A percentile compares a stretch with the other conserved stretches of the same genome.
Evolutionary conservation across 805 yeast genomes (phyloP).

Genomic region (Ogataea nitratoaversa): DNA sequence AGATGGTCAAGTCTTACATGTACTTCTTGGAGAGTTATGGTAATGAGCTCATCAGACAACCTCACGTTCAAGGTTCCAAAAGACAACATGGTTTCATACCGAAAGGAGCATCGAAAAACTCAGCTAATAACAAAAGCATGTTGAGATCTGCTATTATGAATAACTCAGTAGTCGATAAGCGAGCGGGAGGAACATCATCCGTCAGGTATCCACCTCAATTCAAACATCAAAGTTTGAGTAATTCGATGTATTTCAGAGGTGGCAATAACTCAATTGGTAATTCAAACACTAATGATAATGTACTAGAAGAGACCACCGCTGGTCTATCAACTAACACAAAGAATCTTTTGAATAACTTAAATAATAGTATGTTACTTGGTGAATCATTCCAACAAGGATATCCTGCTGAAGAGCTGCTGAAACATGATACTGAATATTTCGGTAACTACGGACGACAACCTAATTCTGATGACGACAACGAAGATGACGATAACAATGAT

Average conservation of each 20-base stretch:
- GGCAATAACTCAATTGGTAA: slow-evolving; percentile 1
- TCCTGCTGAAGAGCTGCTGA: slow-evolving; percentile 25
- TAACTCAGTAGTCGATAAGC: slow-evolving; percentile 15
- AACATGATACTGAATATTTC: slow-evolving; percentile 9
- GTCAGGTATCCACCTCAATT: slow-evolving; percentile 22
- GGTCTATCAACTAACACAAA: slow-evolving; percentile 23
- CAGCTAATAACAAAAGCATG: slow-evolving; percentile 12
- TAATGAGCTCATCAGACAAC: slow-evolving; percentile 31
- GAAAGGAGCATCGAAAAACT: slow-evolving; percentile 1
- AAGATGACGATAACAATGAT: slow-evolving; percentile 33
- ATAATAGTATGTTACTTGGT: slow-evolving; percentile 35
- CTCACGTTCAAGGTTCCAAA: neutral
- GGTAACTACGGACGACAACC: slow-evolving; percentile 2
- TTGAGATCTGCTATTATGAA: slow-evolving; percentile 23
- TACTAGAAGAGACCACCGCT: slow-evolving; percentile 29
- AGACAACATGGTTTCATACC: slow-evolving; percentile 1
- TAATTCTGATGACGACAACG: slow-evolving; percentile 17
- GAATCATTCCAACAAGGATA: slow-evolving; percentile 39
- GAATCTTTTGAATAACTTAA: slow-evolving; percentile 21
- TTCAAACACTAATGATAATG: slow-evolving; percentile 7
- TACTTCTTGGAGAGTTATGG: slow-evolving; percentile 85
- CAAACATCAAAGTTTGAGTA: slow-evolving; percentile 10
- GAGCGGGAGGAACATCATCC: slow-evolving; percentile 10
- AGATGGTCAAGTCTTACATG: slow-evolving; percentile 88
- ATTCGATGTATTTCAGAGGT: slow-evolving; percentile 16